Base-by-base conservation (phyloP, 1,139 yeast species). In the Blastobotrys serpentis region DNA sequence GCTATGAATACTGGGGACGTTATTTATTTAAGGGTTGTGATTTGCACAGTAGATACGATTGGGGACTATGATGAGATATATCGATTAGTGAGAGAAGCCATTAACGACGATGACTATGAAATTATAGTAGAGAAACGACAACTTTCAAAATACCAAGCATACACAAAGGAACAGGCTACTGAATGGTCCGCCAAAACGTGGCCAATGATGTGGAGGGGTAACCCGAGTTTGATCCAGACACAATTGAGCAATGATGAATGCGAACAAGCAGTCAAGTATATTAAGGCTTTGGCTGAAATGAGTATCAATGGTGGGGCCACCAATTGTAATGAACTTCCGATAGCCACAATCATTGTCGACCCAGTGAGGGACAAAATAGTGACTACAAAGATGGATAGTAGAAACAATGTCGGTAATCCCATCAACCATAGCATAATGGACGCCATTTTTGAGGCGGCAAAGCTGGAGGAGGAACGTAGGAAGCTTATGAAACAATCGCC, bases 181-280 rank as follows among this genome's bases (percentile, higher is more conserved):
- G 70, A 71, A 40, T 89, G 96, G 97, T 76, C 90, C 1, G 53
- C 62, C 1, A 54, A 64, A 29, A 78, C 77, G 54, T 92, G 98
- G 98, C 98, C 98, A 0, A 69, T 87, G 51, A 74, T 88, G 29
- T 92, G 98, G 98, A 82, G 89, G 57, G 98, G 98, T 0, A 87
- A 90, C 60, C 95, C 96, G 0, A 76, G 84, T 54, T 84, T 86
- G 46, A 92, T 87, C 60, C 80, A 80, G 41, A 70, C 88, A 19
- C 78, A 78, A 42, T 74, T 79, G 44, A 68, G 77, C 25, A 60
- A 64, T 13, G 68, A 82, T 46, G 78, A 85, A 54, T 70, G 80
- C 43, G 66, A 59, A 0, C 63, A 63, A 25, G 81, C 79, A 42
- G 62, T 61, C 36, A 47, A 56, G 4, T 70, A 78, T 60, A 67